phyloP scores from a whole-genome alignment of 169 alveolate species.

The Cyclospora cayetanensis region DNA sequence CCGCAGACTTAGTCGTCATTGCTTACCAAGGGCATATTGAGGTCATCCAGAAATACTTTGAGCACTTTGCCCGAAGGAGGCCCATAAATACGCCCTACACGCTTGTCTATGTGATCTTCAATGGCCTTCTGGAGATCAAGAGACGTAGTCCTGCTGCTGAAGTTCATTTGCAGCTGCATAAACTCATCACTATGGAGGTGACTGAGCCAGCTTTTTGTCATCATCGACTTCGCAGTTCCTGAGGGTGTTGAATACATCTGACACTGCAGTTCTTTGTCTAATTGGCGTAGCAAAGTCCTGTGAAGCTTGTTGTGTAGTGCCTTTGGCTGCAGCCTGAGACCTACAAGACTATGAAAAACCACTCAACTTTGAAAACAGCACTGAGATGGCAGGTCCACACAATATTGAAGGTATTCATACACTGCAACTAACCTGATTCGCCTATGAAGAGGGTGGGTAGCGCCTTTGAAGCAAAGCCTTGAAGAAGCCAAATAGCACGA shows the following conservation, averaged over 20 bases:
- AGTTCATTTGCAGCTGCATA: constrained; percentile 88
- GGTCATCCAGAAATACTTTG: constrained; percentile 93
- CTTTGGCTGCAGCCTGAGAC: too few relatives aligned
- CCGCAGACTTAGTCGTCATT: neutral
- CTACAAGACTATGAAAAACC: too few relatives aligned
- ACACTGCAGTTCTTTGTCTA: too few relatives aligned
- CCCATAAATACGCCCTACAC: constrained; percentile 91
- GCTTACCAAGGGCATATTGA: constrained; percentile 90
- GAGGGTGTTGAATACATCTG: neutral
- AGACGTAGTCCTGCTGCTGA: constrained; percentile 93
- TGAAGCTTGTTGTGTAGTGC: too few relatives aligned
- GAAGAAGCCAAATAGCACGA: constrained; percentile 87
- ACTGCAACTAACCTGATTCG: constrained; percentile 82
- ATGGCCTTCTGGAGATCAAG: constrained; percentile 88
- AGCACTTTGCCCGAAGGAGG: constrained; percentile 92
- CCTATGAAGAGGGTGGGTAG: constrained; percentile 94
- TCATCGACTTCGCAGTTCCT: constrained; percentile 93
- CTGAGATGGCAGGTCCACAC: too few relatives aligned
- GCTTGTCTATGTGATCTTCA: constrained; percentile 92
- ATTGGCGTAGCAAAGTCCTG: too few relatives aligned
- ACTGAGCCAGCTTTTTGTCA: constrained; percentile 82
- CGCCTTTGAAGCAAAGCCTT: constrained; percentile 82
- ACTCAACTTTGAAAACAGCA: too few relatives aligned
- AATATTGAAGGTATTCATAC: too few relatives aligned
- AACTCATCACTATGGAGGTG: constrained; percentile 78